Conservation (phyloP, 106 monocot genomes). For the Xerophyta viscosa region DNA sequence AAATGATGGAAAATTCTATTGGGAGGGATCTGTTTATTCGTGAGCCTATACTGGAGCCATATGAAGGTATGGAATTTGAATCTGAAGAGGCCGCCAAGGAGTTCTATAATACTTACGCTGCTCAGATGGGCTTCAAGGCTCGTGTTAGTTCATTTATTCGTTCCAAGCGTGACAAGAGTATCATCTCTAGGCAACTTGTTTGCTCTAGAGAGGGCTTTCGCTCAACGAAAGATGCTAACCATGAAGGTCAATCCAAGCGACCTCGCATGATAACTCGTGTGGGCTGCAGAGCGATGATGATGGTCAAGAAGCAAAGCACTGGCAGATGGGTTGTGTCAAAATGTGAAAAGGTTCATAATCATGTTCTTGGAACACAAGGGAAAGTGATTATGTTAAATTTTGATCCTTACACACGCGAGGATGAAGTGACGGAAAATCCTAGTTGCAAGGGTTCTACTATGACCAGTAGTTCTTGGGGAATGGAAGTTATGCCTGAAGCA, state of each 20-base stretch:
- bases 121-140: conserved; percentile 39
- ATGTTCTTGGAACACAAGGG: conserved; percentile 52
- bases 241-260: conserved; percentile 26
- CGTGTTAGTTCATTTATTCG: conserved; percentile 53
- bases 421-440: conserved; percentile 27
- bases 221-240: conserved; percentile 23
- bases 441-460: conserved; percentile 10
- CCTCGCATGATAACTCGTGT: conserved; percentile 38
- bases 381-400: conserved; percentile 47
- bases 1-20: conserved; percentile 36
- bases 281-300: conserved; percentile 65
- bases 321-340: conserved; percentile 54
- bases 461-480: conserved; percentile 13
- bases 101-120: conserved; percentile 37
- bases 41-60: conserved; percentile 33
- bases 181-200: conserved; percentile 55
- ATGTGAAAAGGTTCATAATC: conserved; percentile 53
- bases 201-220: conserved; percentile 50
- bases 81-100: conserved; percentile 35
- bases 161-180: conserved; percentile 55
- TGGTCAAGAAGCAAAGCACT: conserved; percentile 51
- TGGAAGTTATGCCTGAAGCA: conserved; percentile 27
- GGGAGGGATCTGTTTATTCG: conserved; percentile 22
- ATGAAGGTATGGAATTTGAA: conserved; percentile 58
- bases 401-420: conserved; percentile 36